Evolutionary conservation across 2,329 filamentous ascomycete genomes (phyloP).

Genomic region (Penicillium sp.): DNA sequence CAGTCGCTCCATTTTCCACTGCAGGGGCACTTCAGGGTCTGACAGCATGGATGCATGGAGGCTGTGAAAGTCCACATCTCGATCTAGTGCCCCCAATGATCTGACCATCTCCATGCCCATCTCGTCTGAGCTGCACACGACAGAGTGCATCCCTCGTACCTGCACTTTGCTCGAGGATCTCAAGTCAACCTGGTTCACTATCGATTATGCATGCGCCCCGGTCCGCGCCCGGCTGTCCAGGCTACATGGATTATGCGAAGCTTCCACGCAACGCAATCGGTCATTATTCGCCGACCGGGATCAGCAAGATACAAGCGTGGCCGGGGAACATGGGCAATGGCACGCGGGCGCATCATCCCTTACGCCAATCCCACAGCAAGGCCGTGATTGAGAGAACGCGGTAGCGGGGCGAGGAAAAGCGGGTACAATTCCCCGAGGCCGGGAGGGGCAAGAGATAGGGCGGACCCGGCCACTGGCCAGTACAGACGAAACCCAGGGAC

Average conservation of each 20-base stretch:
- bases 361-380: not conserved
- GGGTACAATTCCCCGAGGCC: not conserved
- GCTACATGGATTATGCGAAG: not conserved
- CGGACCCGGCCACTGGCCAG: not conserved
- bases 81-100: not conserved
- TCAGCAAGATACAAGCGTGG: not conserved
- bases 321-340: not conserved
- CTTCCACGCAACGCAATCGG: not conserved
- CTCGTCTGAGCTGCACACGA: not conserved
- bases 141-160: not conserved
- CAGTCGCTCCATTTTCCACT: not conserved
- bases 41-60: not conserved
- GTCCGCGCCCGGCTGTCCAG: not conserved
- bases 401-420: not conserved
- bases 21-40: not conserved
- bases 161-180: not conserved
- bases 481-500: not conserved
- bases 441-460: not conserved
- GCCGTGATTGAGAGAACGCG: not conserved
- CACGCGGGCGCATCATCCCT: constrained; percentile 2
- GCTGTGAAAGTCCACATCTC: not conserved
- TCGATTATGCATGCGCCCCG: not conserved
- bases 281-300: not conserved
- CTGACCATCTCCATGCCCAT: not conserved
- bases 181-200: not conserved